Conservation (phyloP, 2,329 filamentous ascomycete genomes). For the Clonostachys byssicola region DNA sequence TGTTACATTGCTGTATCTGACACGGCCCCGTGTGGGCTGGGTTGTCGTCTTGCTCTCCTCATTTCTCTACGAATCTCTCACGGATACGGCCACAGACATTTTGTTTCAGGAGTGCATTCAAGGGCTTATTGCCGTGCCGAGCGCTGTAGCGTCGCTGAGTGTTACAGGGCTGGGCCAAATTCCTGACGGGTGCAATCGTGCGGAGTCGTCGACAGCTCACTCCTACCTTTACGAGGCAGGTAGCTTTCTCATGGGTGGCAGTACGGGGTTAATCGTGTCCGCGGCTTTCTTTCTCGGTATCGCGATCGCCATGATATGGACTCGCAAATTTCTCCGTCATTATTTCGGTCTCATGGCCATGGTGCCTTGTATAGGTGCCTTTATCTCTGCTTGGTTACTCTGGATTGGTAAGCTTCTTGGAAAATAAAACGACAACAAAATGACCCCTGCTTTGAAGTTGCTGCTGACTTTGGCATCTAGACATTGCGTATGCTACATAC, state of each 20-base stretch:
- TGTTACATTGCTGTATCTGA: neutral
- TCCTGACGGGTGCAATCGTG: neutral
- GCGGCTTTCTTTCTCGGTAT: neutral
- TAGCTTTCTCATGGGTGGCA: neutral
- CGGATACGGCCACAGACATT: neutral
- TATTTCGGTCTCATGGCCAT: neutral
- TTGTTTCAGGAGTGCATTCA: neutral
- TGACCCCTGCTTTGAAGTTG: neutral
- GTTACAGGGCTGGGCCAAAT: neutral
- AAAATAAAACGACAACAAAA: neutral
- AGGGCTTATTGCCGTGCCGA: neutral
- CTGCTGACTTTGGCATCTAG: neutral
- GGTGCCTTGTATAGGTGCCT: neutral
- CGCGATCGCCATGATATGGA: neutral
- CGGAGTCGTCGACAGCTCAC: neutral
- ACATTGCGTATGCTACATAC: neutral
- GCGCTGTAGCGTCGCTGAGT: neutral
- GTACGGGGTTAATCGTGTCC: neutral
- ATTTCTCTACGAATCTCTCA: neutral
- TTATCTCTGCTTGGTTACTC: neutral
- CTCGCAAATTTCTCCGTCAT: neutral
- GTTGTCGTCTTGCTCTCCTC: neutral
- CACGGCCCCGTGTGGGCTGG: neutral
- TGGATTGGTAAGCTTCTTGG: neutral
- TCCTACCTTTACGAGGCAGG: neutral